Conservation (phyloP, 2,329 filamentous ascomycete species). For the Trichocomaceae sp. region DNA sequence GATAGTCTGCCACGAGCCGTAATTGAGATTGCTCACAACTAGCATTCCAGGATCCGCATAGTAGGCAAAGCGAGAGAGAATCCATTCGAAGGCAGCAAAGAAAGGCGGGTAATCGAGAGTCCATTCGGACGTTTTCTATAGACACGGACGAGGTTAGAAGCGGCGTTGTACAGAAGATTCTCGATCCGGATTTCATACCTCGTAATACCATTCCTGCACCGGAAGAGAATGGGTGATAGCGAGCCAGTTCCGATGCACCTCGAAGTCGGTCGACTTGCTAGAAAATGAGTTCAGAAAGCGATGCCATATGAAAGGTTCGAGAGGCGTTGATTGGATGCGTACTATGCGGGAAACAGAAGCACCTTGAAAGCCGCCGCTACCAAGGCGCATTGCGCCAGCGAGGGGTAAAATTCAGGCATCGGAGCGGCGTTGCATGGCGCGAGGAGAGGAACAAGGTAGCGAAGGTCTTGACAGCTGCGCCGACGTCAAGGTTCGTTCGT, state of each 20-base stretch:
- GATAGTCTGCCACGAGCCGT: slow-evolving; percentile 88
- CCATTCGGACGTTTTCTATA: slow-evolving; percentile 89
- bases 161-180: no score
- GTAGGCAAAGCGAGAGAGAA: slow-evolving; percentile 71
- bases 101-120: slow-evolving; percentile 98
- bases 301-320: not conserved
- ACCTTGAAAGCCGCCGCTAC: slow-evolving; percentile 85
- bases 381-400: slow-evolving; percentile 80
- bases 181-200: slow-evolving; percentile 45
- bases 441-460: not conserved
- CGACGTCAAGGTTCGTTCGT: not conserved
- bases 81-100: slow-evolving; percentile 96
- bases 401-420: slow-evolving; percentile 79
- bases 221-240: slow-evolving; percentile 89
- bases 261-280: slow-evolving; percentile 98
- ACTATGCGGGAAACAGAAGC: slow-evolving; percentile 92
- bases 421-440: slow-evolving; percentile 21
- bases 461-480: not conserved
- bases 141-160: not conserved
- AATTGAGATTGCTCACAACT: slow-evolving; percentile 68
- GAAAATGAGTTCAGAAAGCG: not conserved
- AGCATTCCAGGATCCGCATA: slow-evolving; percentile 78
- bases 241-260: slow-evolving; percentile 98
- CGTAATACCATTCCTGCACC: slow-evolving; percentile 86
- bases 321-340: slow-evolving; percentile 37